A percentile compares a stretch with the other conserved stretches of the same genome.
Evolutionary conservation across 2,329 filamentous ascomycete species (phyloP).

Genomic region (Hymenoscyphus linearis): DNA sequence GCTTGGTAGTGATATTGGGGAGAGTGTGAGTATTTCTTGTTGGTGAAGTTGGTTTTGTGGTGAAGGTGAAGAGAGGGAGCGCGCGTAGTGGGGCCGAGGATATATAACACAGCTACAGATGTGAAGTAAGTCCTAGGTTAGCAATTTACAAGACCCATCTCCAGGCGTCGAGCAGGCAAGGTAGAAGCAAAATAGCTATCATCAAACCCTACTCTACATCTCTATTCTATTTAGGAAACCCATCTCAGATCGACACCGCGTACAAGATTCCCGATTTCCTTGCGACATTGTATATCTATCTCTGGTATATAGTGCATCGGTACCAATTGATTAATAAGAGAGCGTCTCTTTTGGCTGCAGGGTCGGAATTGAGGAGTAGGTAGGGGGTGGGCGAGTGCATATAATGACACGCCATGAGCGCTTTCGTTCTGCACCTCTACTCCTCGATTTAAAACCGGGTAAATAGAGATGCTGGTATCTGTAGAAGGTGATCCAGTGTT

Average conservation of each 20-base stretch:
- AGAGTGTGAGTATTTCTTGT: too few relatives aligned
- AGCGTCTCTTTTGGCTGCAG: background rate
- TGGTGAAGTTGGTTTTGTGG: too few relatives aligned
- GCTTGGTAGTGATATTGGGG: too few relatives aligned
- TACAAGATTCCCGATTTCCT: background rate
- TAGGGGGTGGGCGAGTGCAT: background rate
- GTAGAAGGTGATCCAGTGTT: background rate
- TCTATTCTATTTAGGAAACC: background rate
- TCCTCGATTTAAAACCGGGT: background rate
- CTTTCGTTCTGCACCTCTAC: background rate
- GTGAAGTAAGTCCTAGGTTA: too few relatives aligned
- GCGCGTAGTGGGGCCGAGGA: too few relatives aligned
- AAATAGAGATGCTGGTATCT: background rate
- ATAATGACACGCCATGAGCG: background rate
- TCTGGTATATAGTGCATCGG: background rate
- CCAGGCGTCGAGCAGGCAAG: too few relatives aligned
- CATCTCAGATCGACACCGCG: background rate
- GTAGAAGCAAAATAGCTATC: too few relatives aligned
- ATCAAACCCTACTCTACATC: too few relatives aligned
- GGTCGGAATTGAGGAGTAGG: background rate
- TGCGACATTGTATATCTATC: background rate
- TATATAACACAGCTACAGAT: too few relatives aligned
- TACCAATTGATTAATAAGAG: background rate
- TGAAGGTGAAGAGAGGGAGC: too few relatives aligned
- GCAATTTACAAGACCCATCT: too few relatives aligned